A percentile compares a stretch with the other conserved stretches of the same genome.
Evolutionary conservation across 768 basidiomycete genomes (phyloP).

Genomic region (Auricularia heimuer): DNA sequence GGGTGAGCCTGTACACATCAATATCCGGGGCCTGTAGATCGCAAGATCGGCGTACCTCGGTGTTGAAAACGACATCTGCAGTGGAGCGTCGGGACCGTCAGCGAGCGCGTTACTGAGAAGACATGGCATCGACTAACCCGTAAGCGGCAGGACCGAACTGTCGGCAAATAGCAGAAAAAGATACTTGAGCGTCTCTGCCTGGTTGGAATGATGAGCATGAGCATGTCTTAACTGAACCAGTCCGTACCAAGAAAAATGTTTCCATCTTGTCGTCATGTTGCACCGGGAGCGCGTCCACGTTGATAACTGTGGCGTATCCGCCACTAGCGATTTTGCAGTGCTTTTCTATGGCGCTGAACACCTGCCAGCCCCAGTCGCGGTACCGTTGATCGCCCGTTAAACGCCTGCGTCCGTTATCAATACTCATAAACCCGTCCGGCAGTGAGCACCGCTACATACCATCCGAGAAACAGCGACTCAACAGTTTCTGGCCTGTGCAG

Average conservation of each 20-base stretch:
- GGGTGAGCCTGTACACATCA: constrained; percentile 44
- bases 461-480: constrained; percentile 88
- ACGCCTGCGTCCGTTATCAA: constrained; percentile 25
- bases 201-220: constrained; percentile 2
- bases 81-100: background rate
- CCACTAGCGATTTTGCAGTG: constrained; percentile 70
- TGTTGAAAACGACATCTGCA: constrained; percentile 82
- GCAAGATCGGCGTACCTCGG: constrained; percentile 47
- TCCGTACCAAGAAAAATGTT: constrained; percentile 76
- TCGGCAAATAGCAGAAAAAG: constrained; percentile 82
- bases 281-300: constrained; percentile 70
- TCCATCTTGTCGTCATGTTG: constrained; percentile 86
- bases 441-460: constrained; percentile 9
- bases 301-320: constrained; percentile 74
- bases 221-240: background rate
- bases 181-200: constrained; percentile 90
- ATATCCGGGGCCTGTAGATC: background rate
- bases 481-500: constrained; percentile 74
- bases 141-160: constrained; percentile 56
- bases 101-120: background rate
- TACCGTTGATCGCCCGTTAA: constrained; percentile 77
- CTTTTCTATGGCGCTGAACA: constrained; percentile 81
- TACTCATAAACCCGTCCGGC: background rate
- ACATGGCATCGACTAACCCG: constrained; percentile 39
- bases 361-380: constrained; percentile 76